Conservation (phyloP, 2,329 filamentous ascomycete genomes). For the Fusarium sp. region DNA sequence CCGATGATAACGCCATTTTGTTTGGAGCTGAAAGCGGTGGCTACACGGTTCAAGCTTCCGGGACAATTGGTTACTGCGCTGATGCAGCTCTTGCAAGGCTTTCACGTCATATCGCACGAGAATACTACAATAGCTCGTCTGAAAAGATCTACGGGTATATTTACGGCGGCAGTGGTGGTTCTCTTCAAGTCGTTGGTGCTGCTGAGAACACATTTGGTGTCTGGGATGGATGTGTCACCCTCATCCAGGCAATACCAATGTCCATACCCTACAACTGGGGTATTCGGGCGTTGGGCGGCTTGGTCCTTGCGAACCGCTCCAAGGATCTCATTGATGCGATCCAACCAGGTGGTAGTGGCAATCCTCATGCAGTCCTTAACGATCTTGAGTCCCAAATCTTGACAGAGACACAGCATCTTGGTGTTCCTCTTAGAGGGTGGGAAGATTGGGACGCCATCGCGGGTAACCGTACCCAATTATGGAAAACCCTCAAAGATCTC, state of each 20-base stretch:
- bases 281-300: constrained; percentile 23
- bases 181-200: constrained; percentile 37
- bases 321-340: neutral
- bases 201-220: constrained; percentile 39
- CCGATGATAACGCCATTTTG: constrained; percentile 18
- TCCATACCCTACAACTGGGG: constrained; percentile 36
- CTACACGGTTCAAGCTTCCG: constrained; percentile 38
- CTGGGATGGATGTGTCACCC: constrained; percentile 43
- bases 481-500: neutral
- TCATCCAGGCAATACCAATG: constrained; percentile 39
- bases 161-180: constrained; percentile 45
- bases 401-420: neutral
- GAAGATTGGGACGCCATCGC: neutral
- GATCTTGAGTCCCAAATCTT: neutral
- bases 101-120: constrained; percentile 27
- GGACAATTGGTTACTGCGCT: constrained; percentile 32
- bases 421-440: constrained; percentile 1
- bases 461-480: neutral
- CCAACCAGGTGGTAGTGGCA: neutral
- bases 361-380: neutral
- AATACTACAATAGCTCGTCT: constrained; percentile 24
- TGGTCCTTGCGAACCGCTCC: constrained; percentile 4
- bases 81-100: constrained; percentile 44
- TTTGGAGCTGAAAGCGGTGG: constrained; percentile 39
- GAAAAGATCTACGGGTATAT: constrained; percentile 38